phyloP scores from a whole-genome alignment of 1,284 basidiomycete genomes.

The Fistulinella cinereoalba region DNA sequence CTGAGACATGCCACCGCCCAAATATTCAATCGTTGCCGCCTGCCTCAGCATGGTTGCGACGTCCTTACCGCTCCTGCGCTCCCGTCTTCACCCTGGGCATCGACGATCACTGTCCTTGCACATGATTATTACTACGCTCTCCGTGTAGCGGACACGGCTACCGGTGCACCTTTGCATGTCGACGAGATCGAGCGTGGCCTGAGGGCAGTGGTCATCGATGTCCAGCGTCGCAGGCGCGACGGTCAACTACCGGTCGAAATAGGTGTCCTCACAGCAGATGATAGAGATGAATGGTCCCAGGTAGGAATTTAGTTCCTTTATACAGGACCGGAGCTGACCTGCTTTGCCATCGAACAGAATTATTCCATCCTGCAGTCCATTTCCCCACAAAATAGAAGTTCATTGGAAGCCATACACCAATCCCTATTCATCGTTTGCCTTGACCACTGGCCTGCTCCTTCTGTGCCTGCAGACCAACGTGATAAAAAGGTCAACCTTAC shows the following conservation, averaged over 20 bases:
- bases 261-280: slow-evolving; percentile 76
- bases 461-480: slow-evolving; percentile 23
- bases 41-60: slow-evolving; percentile 69
- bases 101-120: slow-evolving; percentile 67
- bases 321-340: neutral
- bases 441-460: slow-evolving; percentile 54
- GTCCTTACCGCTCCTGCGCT: slow-evolving; percentile 47
- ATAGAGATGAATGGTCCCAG: slow-evolving; percentile 82
- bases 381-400: slow-evolving; percentile 17
- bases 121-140: slow-evolving; percentile 84
- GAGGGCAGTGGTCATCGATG: slow-evolving; percentile 69
- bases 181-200: slow-evolving; percentile 69
- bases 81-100: slow-evolving; percentile 42
- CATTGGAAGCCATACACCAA: slow-evolving; percentile 20
- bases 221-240: slow-evolving; percentile 45
- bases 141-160: slow-evolving; percentile 45
- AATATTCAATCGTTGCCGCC: slow-evolving; percentile 76
- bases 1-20: slow-evolving; percentile 54
- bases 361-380: slow-evolving; percentile 18
- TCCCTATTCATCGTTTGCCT: slow-evolving; percentile 64
- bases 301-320: slow-evolving; percentile 40
- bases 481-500: slow-evolving; percentile 36
- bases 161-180: slow-evolving; percentile 36
- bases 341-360: slow-evolving; percentile 10
- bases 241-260: slow-evolving; percentile 63